Evolutionary conservation across 306 rosid species (phyloP).

Genomic region (Oemleria cerasiformis): DNA sequence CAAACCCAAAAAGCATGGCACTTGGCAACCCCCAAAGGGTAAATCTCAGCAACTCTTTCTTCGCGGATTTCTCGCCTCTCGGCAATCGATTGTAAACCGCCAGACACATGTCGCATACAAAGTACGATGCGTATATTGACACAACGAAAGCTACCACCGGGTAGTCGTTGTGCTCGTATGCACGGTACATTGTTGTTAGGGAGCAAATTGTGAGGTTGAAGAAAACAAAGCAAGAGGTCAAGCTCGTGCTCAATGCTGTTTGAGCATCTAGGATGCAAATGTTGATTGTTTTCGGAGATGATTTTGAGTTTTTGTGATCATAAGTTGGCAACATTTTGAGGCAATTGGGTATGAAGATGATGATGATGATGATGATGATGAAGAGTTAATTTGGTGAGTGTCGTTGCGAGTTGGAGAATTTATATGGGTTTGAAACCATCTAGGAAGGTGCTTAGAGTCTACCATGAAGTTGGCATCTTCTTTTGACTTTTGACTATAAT

Average conservation of each 20-base stretch:
- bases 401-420: too few species aligned
- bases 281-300: background rate
- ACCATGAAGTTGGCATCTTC: too few species aligned
- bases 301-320: background rate
- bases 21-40: constrained; percentile 13
- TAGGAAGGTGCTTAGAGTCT: background rate
- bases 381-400: too few species aligned
- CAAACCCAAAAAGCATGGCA: constrained; percentile 19
- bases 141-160: background rate
- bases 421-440: background rate
- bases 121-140: background rate
- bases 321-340: constrained; percentile 2
- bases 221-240: background rate
- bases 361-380: too few species aligned
- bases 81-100: constrained; percentile 4
- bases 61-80: background rate
- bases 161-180: constrained; percentile 12
- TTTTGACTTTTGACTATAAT: too few species aligned
- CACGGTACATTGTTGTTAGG: constrained; percentile 14
- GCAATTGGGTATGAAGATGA: background rate
- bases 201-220: constrained; percentile 16
- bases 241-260: background rate
- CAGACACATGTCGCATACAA: background rate
- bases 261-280: too few species aligned
- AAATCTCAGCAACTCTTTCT: constrained; percentile 16